Evolutionary conservation across 140 eudicot genomes (phyloP).

Genomic region (Bidens hawaiensis): DNA sequence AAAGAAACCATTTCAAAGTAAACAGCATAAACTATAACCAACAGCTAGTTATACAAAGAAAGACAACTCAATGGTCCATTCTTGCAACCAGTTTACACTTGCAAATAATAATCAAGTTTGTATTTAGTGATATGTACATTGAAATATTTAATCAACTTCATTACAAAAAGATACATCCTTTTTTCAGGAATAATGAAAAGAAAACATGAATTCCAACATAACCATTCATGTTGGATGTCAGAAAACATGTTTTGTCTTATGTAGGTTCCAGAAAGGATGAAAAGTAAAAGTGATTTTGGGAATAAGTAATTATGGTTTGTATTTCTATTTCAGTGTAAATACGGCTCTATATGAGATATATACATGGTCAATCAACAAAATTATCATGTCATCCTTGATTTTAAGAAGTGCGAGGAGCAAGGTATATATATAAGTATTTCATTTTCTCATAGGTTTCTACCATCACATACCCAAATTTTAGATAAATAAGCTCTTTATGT

Average conservation of each 20-base stretch:
- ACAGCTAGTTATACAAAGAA: neutral
- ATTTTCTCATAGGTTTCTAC: no score
- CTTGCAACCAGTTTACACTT: conserved; percentile 1
- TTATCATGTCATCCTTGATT: no score
- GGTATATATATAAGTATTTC: no score
- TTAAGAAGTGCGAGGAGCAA: no score
- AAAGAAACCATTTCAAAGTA: neutral
- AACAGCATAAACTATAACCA: neutral
- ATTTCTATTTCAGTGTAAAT: neutral
- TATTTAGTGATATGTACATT: neutral
- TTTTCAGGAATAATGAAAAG: conserved; percentile 2
- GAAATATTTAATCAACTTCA: neutral
- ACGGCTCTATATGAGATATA: no score
- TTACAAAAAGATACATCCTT: neutral
- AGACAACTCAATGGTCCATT: neutral
- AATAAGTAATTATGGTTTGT: neutral
- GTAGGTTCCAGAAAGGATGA: neutral
- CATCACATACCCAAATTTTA: no score
- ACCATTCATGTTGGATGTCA: neutral
- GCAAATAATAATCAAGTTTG: conserved; percentile 1
- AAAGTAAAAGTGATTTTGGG: neutral
- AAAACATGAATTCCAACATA: neutral
- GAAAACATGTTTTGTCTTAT: neutral
- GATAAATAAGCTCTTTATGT: no score
- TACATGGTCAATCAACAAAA: no score